phyloP scores from a whole-genome alignment of 208 protist species.

The Sergeia podlipaevii region DNA sequence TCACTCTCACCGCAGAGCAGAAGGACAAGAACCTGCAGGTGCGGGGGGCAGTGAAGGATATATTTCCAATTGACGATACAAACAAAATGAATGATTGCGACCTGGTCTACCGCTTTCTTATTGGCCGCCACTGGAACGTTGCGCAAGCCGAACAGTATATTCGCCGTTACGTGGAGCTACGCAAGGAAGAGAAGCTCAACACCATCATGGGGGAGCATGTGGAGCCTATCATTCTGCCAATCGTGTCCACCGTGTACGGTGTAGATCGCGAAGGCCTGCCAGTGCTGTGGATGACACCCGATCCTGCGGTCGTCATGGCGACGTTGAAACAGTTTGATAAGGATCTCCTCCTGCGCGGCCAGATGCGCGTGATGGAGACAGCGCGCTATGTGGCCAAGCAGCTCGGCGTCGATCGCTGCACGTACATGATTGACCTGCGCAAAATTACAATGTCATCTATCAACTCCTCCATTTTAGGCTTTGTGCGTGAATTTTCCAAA shows the following conservation, averaged over 20 bases:
- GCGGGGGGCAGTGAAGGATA: conserved; percentile 19
- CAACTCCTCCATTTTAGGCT: conserved; percentile 39
- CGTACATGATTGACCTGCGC: conserved; percentile 70
- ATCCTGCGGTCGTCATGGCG: conserved; percentile 37
- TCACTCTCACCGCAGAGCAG: conserved; percentile 41
- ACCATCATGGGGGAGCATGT: conserved; percentile 43
- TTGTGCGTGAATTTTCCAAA: conserved; percentile 43
- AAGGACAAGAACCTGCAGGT: conserved; percentile 62
- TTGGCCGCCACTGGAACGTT: conserved; percentile 58
- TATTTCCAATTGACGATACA: conserved; percentile 63
- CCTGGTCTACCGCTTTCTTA: conserved; percentile 78
- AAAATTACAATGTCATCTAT: conserved; percentile 60
- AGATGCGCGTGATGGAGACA: conserved; percentile 66
- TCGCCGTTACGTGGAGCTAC: conserved; percentile 42
- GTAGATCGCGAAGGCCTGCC: conserved; percentile 56
- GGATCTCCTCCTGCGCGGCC: conserved; percentile 34
- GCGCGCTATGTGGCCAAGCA: conserved; percentile 35
- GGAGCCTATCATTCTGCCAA: conserved; percentile 24
- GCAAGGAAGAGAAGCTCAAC: conserved; percentile 41
- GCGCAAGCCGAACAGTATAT: conserved; percentile 26
- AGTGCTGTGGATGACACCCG: conserved; percentile 62
- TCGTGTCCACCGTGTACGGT: conserved; percentile 50
- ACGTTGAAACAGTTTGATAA: conserved; percentile 34
- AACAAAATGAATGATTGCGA: conserved; percentile 78
- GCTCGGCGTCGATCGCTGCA: conserved; percentile 50